Conservation (phyloP, 2,329 filamentous ascomycete species). For the Blastomyces gilchristii region DNA sequence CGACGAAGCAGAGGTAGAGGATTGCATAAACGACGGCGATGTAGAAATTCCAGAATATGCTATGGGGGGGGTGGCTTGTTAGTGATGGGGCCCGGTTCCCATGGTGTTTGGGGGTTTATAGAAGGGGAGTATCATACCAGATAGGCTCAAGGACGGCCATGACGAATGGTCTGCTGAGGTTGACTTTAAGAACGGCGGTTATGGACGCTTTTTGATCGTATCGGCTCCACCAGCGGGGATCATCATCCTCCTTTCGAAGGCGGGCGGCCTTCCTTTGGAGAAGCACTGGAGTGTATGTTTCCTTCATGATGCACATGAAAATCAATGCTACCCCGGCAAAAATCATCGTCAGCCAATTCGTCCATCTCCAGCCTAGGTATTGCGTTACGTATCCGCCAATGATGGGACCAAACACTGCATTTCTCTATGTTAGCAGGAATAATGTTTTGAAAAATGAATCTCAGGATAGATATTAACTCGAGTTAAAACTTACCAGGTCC, state of each 20-base stretch:
- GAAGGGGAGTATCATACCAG: constrained; percentile 41
- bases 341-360: constrained; percentile 70
- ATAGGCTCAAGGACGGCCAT: constrained; percentile 77
- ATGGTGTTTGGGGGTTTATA: not conserved
- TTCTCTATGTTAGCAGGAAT: constrained; percentile 6
- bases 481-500: constrained; percentile 42
- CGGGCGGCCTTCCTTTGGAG: constrained; percentile 56
- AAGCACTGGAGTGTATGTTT: constrained; percentile 67
- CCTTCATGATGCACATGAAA: constrained; percentile 52
- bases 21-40: constrained; percentile 74
- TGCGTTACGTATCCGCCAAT: constrained; percentile 69
- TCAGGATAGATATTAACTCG: not conserved
- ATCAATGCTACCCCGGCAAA: constrained; percentile 53
- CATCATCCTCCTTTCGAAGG: constrained; percentile 56
- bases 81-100: not conserved
- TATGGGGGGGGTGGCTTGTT: constrained; percentile 21
- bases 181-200: constrained; percentile 58
- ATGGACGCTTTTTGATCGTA: constrained; percentile 65
- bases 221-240: constrained; percentile 64
- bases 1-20: constrained; percentile 81
- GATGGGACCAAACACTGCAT: constrained; percentile 48
- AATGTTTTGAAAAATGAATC: not conserved
- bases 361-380: constrained; percentile 75
- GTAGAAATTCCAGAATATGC: constrained; percentile 64
- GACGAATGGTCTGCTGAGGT: constrained; percentile 65